Percentiles rank a stretch among this genome's conserved stretches.
Conservation (phyloP, 306 rosid species). For the Cajanus cajan region DNA sequence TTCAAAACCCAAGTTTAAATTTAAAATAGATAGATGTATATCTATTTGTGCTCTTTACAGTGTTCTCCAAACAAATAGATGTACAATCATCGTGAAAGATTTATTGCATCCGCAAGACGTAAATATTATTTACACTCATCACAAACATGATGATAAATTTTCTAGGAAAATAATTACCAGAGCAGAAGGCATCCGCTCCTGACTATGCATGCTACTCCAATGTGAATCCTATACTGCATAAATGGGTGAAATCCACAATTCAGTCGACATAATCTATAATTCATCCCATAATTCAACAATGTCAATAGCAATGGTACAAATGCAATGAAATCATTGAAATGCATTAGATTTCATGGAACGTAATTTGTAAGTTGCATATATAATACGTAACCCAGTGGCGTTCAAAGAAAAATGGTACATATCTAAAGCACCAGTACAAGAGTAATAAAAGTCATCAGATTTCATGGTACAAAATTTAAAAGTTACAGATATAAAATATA, state of each 20-base stretch:
- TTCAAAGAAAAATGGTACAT: background rate
- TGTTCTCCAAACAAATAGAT: background rate
- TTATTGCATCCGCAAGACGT: background rate
- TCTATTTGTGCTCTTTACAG: background rate
- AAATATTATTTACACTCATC: background rate
- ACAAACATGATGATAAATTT: background rate
- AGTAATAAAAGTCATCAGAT: background rate
- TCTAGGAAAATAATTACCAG: background rate
- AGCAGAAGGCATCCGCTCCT: background rate
- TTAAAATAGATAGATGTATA: background rate
- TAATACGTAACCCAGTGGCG: background rate
- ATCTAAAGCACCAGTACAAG: background rate
- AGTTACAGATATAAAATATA: conserved; percentile 4
- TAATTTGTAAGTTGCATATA: background rate
- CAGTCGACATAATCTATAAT: background rate
- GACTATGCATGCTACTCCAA: background rate
- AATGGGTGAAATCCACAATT: background rate
- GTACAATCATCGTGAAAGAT: background rate
- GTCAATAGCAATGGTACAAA: background rate
- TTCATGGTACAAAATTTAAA: background rate
- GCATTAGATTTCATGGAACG: conserved; percentile 3
- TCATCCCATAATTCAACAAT: background rate
- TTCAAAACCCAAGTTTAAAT: background rate
- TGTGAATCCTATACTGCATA: background rate
- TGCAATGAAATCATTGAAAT: background rate